Evolutionary conservation across 306 rosid species (phyloP), one percentile per base, ranked within the genome.

Genomic region (Pueraria montana): DNA sequence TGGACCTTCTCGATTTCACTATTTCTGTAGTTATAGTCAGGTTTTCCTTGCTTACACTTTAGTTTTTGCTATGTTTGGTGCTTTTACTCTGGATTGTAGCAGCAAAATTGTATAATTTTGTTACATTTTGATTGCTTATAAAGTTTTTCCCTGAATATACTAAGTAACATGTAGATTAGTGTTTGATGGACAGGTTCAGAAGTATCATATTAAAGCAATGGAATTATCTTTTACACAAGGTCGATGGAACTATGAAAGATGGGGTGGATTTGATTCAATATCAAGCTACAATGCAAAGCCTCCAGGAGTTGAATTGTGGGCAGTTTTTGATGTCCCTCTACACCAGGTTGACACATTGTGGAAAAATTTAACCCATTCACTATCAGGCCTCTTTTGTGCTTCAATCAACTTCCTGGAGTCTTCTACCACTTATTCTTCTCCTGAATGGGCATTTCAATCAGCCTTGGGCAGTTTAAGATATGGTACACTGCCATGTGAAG

Each of bases 281-380:
- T 84, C 98, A 76, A 94, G 98, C 89, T 86, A 72, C 86, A 92
- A 94, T 80, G 97, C 98, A 66, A 94, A 92, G 84, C 97, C 98
- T 86, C 94, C 99, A 38, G 99, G 99, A 77, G 98, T 94, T 77
- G 98, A 96, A 84, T 81, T 96, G 82, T 96, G 97, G 99, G 99
- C 98, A 49, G 91, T 91, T 56, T 96, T 96, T 88, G 93, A 91
- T 85, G 94, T 90, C 45, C 95, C 90, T 72, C 89, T 52, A 40
- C 48, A 86, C 65, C 87, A 83, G 84, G 97, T 96, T 76, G 99
- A 94, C 71, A 87, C 92, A 62, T 84, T 86, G 72, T 96, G 99
- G 98, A 96, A 91, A 89, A 94, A 96, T 91, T 84, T 96, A 82
- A 96, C 99, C 20, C 94, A 96, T 86, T 87, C 94, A 32, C 90